Conservation (phyloP, 2,329 filamentous ascomycete species). For the Botryotinia calthae region DNA sequence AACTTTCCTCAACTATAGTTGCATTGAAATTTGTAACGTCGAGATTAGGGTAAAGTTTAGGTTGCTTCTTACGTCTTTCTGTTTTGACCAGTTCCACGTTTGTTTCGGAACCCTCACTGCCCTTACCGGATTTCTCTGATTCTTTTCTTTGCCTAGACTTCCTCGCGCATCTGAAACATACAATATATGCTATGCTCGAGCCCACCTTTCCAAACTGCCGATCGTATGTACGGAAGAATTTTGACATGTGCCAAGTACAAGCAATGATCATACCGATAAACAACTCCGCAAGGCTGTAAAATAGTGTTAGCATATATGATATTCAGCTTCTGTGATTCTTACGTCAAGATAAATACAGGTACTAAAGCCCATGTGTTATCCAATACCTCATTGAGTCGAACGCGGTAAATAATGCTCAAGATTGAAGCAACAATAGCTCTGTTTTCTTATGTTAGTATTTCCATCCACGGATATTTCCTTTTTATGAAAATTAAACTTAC, state of each 20-base stretch:
- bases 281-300: not conserved
- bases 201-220: not conserved
- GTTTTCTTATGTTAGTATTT: not conserved
- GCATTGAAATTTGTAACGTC: not conserved
- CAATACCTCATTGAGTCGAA: not conserved
- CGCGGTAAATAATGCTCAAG: not conserved
- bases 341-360: not conserved
- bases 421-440: not conserved
- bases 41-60: not conserved
- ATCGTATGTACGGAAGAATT: not conserved
- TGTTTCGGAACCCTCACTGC: not conserved
- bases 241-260: slow-evolving; percentile 1
- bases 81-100: not conserved
- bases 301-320: not conserved
- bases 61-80: not conserved
- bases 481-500: not conserved
- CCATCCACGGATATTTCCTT: not conserved
- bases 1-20: not conserved
- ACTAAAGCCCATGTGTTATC: not conserved
- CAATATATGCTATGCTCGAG: not conserved
- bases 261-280: not conserved
- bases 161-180: not conserved
- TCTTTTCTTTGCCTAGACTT: not conserved
- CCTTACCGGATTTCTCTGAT: not conserved
- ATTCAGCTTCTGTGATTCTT: not conserved